A percentile compares a stretch with the other conserved stretches of the same genome.
Conservation (phyloP, 2,329 filamentous ascomycete species). For the Westerdykella aurantiaca region DNA sequence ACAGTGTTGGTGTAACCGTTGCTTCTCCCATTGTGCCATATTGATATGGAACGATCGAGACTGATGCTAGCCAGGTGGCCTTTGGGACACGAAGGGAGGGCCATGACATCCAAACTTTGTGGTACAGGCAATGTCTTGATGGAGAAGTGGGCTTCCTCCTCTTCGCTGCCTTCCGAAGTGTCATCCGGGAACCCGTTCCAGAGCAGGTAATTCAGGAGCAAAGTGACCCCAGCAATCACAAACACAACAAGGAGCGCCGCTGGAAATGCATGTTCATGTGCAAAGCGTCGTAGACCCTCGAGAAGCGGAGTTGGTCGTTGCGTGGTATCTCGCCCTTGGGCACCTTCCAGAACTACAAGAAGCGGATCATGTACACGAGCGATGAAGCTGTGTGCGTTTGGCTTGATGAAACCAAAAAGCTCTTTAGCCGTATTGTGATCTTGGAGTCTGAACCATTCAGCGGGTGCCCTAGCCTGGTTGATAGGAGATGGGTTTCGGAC, state of each 20-base stretch:
- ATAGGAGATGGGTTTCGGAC: conserved; percentile 49
- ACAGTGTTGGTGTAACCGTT: conserved; percentile 25
- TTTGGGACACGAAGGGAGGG: conserved; percentile 56
- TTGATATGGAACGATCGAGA: conserved; percentile 61
- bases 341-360: conserved; percentile 63
- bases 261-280: conserved; percentile 62
- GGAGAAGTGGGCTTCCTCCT: conserved; percentile 50
- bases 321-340: conserved; percentile 56
- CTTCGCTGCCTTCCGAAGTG: conserved; percentile 40
- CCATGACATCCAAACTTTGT: conserved; percentile 64
- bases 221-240: conserved; percentile 57
- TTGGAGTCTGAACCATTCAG: conserved; percentile 69
- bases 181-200: conserved; percentile 54
- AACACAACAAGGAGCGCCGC: conserved; percentile 61
- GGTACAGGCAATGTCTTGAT: conserved; percentile 57
- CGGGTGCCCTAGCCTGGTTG: conserved; percentile 69
- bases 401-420: conserved; percentile 70
- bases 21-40: conserved; percentile 48
- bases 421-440: conserved; percentile 74
- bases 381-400: conserved; percentile 63
- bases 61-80: conserved; percentile 65
- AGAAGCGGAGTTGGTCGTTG: conserved; percentile 47
- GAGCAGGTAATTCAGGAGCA: conserved; percentile 69
- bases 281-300: conserved; percentile 45
- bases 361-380: conserved; percentile 70